phyloP scores from a whole-genome alignment of 768 basidiomycete genomes.

The Lentinula sp. region DNA sequence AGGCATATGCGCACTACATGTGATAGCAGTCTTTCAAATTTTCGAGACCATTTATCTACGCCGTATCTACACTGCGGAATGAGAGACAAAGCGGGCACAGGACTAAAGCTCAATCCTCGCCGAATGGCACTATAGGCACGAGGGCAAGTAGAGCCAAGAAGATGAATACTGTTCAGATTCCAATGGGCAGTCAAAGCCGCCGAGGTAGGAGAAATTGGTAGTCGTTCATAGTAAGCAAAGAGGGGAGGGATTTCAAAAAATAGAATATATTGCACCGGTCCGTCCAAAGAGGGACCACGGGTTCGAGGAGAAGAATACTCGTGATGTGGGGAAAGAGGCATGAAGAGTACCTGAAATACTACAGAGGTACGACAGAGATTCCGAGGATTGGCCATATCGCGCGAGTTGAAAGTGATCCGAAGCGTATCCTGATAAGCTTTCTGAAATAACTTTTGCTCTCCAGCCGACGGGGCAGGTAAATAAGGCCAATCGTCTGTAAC shows the following conservation, averaged over 20 bases:
- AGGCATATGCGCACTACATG: not conserved
- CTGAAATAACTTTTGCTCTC: not conserved
- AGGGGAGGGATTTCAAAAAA: not conserved
- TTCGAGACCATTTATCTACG: not conserved
- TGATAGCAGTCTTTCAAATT: not conserved
- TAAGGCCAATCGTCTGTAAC: not conserved
- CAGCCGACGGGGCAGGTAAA: not conserved
- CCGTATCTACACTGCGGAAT: not conserved
- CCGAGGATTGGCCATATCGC: conserved; percentile 5
- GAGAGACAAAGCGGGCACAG: not conserved
- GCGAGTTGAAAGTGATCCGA: not conserved
- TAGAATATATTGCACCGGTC: not conserved
- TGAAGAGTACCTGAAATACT: not conserved
- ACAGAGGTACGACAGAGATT: not conserved
- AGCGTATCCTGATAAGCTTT: not conserved
- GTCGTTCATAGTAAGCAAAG: not conserved
- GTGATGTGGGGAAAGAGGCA: conserved; percentile 1
- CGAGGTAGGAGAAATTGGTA: conserved; percentile 4
- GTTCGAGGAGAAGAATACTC: not conserved
- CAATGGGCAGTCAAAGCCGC: not conserved
- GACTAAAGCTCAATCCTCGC: not conserved
- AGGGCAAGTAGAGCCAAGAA: not conserved
- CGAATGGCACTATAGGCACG: not conserved
- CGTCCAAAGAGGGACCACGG: not conserved
- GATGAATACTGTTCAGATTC: not conserved